A percentile compares a stretch with the other conserved stretches of the same genome.
Conservation (phyloP, 495 filamentous ascomycete genomes). For the Xeromyces bisporus region DNA sequence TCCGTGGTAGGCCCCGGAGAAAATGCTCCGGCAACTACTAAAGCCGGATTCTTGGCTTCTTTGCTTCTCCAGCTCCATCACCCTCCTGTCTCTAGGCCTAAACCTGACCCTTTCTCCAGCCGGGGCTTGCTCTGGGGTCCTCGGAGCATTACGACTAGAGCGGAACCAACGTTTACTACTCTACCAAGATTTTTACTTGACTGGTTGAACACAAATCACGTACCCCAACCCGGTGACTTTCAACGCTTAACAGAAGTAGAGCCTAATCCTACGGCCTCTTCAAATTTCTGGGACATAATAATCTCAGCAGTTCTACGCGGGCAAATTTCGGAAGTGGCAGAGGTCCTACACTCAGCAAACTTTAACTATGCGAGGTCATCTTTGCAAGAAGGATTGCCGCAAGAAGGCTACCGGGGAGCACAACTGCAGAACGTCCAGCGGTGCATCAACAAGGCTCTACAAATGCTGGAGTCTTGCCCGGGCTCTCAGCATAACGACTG, state of each 20-base stretch:
- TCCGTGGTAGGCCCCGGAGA: slow-evolving; percentile 44
- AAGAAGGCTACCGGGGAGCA: slow-evolving; percentile 48
- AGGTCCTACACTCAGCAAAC: slow-evolving; percentile 49
- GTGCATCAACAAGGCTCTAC: slow-evolving; percentile 45
- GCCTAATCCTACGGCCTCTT: slow-evolving; percentile 55
- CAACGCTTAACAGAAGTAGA: slow-evolving; percentile 39
- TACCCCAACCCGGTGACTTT: slow-evolving; percentile 40
- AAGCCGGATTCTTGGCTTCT: slow-evolving; percentile 55
- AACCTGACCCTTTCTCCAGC: slow-evolving; percentile 12
- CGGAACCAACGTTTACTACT: slow-evolving; percentile 27
- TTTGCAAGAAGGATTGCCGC: slow-evolving; percentile 36
- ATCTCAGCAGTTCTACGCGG: slow-evolving; percentile 53
- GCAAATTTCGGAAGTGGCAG: slow-evolving; percentile 41
- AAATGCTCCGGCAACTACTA: slow-evolving; percentile 39
- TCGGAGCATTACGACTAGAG: slow-evolving; percentile 15
- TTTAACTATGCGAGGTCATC: slow-evolving; percentile 54
- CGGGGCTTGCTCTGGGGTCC: slow-evolving; percentile 10
- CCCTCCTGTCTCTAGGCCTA: slow-evolving; percentile 28
- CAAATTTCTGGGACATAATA: slow-evolving; percentile 65
- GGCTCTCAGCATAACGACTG: slow-evolving; percentile 44
- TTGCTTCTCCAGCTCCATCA: slow-evolving; percentile 62
- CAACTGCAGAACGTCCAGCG: slow-evolving; percentile 57
- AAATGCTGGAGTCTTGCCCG: slow-evolving; percentile 55
- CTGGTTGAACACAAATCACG: slow-evolving; percentile 60
- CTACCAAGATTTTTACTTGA: slow-evolving; percentile 59